Evolutionary conservation across 2,329 filamentous ascomycete genomes (phyloP), one percentile per base, ranked within the genome.

Genomic region (Juglanconis juglandina): DNA sequence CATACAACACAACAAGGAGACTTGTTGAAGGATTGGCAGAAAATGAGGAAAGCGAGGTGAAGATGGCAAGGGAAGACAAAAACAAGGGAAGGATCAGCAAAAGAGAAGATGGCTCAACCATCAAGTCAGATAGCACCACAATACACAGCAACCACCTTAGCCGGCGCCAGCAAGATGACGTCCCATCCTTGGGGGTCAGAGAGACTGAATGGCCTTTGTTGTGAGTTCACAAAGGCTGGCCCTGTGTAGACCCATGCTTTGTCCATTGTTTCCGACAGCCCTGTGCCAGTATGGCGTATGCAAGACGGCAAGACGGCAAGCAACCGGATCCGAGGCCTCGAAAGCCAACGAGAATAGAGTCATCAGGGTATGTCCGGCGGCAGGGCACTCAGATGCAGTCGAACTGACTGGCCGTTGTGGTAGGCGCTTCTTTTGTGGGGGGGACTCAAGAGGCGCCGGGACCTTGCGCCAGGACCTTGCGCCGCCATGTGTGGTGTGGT

Each of bases 311-410:
- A 37, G 54, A 57, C 46, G 52, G 48, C 50, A 57, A 37, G 54
- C 32, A 44, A 53, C 57, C 53, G 57, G 35, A 44, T 7, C 32
- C 10, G 39, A 47, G 57, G 37, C 39, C 42, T 53, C 57, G 14
- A 46, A 24, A 14, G 39, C 60, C 60, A 56, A 59, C 59, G 47
- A 30, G 56, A 3, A 50, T 33, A 17, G 34, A 44, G 17, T 24
- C 53, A 53, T 41, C 5, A 44, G 56, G 48, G 42, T 17, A 35
- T 48, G 47, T 30, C 39, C 53, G 56, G 56, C 60, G 56, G 53
- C 61, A 63, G 61, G 58, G 60, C 37, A 53, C 42, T 53, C 50
- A 54, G 24, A 58, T n/a, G 37, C 54, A 61, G 61, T 63, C 58
- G 56, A 44, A 51, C 35, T 41, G 61, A 63, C 54, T 63, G 61